These are phyloP conservation scores for Leccinum barrowsii DNA, from an alignment of 768 basidiomycete genomes.

Conservation along the genomic window DNA sequence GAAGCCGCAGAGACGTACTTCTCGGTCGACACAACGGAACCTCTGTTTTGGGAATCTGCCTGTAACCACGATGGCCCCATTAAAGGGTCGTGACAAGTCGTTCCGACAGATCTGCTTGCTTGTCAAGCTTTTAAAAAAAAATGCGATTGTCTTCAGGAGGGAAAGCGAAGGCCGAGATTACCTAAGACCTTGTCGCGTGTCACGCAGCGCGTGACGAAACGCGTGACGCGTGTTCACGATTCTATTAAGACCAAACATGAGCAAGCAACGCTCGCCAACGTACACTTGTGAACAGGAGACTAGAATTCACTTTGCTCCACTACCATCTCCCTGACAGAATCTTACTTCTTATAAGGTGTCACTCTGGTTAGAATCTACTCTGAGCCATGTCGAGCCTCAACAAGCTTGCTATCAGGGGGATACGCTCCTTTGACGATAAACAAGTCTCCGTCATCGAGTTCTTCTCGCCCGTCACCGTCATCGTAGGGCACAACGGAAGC, in stretches of 20 bases:
- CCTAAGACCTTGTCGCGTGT: background rate
- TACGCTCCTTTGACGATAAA: slow-evolving; percentile 96
- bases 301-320: background rate
- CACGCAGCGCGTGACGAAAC: background rate
- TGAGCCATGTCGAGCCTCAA: slow-evolving; percentile 70
- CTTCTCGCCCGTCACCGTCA: slow-evolving; percentile 95
- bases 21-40: background rate
- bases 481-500: slow-evolving; percentile 97
- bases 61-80: background rate
- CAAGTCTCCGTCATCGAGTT: slow-evolving; percentile 92
- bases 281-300: background rate
- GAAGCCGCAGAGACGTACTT: background rate
- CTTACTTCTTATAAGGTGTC: background rate
- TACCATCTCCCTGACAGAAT: background rate
- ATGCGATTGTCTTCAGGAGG: too few relatives aligned
- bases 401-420: slow-evolving; percentile 92
- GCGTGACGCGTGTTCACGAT: background rate
- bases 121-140: background rate
- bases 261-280: background rate
- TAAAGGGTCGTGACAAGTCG: too few relatives aligned
- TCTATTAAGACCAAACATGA: background rate
- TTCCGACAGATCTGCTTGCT: background rate
- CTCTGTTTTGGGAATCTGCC: background rate
- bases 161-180: background rate
- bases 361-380: background rate